Conservation (phyloP, 768 basidiomycete species). For the Lactarius indigo region DNA sequence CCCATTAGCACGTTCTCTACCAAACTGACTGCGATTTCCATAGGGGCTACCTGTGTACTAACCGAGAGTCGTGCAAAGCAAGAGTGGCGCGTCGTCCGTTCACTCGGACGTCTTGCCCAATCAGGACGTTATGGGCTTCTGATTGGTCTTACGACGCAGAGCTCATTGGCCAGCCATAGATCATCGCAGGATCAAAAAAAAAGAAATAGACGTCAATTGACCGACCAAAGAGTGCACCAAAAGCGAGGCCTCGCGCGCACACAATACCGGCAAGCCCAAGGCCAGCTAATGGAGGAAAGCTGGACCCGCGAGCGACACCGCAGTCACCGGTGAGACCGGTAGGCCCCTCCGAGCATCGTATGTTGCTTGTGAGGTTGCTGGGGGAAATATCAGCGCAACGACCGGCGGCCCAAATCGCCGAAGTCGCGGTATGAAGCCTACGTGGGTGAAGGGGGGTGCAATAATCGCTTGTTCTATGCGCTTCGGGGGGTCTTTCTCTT, state of each 20-base stretch:
- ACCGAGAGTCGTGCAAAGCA: not conserved
- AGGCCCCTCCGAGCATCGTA: not conserved
- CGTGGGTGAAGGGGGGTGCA: not conserved
- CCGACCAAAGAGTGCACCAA: not conserved
- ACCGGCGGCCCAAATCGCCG: not conserved
- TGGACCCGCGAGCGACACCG: not conserved
- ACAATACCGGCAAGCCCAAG: not conserved
- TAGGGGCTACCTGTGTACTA: not conserved
- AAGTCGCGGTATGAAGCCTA: not conserved
- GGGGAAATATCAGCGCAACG: not conserved
- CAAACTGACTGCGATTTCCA: not conserved
- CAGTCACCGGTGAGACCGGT: not conserved
- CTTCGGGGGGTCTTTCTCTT: not conserved
- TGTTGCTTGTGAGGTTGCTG: not conserved
- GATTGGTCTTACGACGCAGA: not conserved
- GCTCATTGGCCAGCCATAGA: not conserved
- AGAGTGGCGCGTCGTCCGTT: not conserved
- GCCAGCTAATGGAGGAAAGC: not conserved
- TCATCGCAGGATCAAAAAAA: not conserved
- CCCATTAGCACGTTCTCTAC: not conserved
- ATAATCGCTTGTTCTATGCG: not conserved
- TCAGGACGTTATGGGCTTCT: not conserved
- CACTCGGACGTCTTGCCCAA: not conserved
- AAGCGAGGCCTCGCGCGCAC: not conserved
- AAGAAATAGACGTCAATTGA: not conserved